phyloP scores from a whole-genome alignment of 352 stramenopile species.

The Pythium guiyangense region DNA sequence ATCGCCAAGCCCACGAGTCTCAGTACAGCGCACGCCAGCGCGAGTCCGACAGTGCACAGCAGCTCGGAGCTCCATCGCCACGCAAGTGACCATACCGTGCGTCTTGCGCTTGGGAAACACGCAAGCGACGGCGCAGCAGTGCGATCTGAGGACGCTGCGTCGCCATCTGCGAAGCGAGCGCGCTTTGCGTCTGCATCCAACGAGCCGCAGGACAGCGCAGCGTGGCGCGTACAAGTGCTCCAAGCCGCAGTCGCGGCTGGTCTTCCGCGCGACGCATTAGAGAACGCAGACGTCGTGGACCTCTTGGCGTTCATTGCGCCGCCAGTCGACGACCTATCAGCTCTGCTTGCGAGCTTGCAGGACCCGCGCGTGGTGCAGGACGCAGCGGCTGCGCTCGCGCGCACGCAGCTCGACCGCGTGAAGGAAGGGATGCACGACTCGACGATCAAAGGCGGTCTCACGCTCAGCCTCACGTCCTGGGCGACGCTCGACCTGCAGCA shows the following conservation, averaged over 20 bases:
- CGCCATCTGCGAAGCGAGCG: too few relatives aligned
- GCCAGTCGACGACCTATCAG: not conserved
- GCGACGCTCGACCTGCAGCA: slow-evolving; percentile 55
- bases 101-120: not conserved
- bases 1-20: too few relatives aligned
- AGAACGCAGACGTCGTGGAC: slow-evolving; percentile 37
- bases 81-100: not conserved
- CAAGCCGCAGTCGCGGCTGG: slow-evolving; percentile 30
- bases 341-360: slow-evolving; percentile 18
- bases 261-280: slow-evolving; percentile 31
- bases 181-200: too few relatives aligned
- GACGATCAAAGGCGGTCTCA: slow-evolving; percentile 76
- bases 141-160: too few relatives aligned
- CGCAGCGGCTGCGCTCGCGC: slow-evolving; percentile 28
- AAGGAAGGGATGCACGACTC: slow-evolving; percentile 83
- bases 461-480: slow-evolving; percentile 72
- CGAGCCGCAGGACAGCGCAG: not conserved
- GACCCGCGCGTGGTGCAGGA: slow-evolving; percentile 35
- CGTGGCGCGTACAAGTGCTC: slow-evolving; percentile 19
- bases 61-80: not conserved
- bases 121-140: not conserved
- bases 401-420: slow-evolving; percentile 57
- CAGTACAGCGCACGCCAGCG: too few relatives aligned
- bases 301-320: slow-evolving; percentile 28
- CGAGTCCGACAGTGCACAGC: too few relatives aligned